These are phyloP conservation scores for Carex arenaria DNA, from an alignment of 202 grass and related monocot genomes.

Conservation along the genomic window DNA sequence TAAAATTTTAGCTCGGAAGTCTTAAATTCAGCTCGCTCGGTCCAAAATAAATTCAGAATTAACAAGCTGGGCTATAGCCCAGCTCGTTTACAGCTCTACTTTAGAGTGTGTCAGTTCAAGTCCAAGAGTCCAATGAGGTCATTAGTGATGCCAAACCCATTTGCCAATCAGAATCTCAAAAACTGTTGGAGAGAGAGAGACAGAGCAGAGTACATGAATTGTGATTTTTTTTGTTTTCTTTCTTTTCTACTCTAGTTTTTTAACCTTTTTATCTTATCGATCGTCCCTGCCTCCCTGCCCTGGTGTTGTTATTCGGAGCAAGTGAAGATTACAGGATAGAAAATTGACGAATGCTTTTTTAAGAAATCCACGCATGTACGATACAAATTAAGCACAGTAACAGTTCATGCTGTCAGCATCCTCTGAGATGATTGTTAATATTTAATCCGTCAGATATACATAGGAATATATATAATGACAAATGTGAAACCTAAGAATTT, in stretches of 20 bases:
- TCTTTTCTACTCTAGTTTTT: neutral
- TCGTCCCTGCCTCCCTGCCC: too few species aligned
- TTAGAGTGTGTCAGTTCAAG: too few species aligned
- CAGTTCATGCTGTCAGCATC: too few species aligned
- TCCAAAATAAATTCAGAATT: too few species aligned
- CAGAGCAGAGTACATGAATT: neutral
- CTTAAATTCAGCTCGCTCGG: too few species aligned
- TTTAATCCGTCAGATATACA: too few species aligned
- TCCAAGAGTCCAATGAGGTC: neutral
- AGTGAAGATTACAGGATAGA: neutral
- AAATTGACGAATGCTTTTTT: neutral
- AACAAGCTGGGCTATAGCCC: too few species aligned
- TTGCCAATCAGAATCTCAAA: neutral
- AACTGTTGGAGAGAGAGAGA: neutral
- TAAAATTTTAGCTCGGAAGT: too few species aligned
- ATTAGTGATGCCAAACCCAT: neutral
- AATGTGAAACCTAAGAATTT: too few species aligned
- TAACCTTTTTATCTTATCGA: neutral
- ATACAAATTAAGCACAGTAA: neutral
- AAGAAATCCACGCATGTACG: neutral
- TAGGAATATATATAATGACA: too few species aligned
- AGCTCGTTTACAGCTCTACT: too few species aligned
- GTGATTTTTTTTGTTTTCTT: neutral
- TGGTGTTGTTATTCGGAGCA: neutral
- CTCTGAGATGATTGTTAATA: too few species aligned